These are phyloP conservation scores for Paradendryphiella salina DNA, from an alignment of 2,329 filamentous ascomycete genomes.

Conservation along the genomic window DNA sequence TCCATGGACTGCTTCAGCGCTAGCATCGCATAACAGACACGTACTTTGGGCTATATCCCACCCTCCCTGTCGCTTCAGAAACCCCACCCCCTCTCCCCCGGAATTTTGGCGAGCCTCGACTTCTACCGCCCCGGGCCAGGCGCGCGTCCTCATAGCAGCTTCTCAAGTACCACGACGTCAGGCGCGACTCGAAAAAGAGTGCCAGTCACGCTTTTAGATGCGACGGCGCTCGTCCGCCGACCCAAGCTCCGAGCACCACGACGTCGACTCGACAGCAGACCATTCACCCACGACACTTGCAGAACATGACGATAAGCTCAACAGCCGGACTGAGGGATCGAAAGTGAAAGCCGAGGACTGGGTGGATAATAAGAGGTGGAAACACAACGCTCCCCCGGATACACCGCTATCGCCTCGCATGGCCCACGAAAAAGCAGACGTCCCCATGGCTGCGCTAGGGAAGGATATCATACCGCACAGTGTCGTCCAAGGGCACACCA, in stretches of 20 bases:
- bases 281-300: constrained; percentile 6
- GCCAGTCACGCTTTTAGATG: constrained; percentile 12
- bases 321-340: constrained; percentile 11
- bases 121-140: not conserved
- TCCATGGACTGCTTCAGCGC: constrained; percentile 3
- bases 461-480: constrained; percentile 37
- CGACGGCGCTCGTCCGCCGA: constrained; percentile 10
- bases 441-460: constrained; percentile 22
- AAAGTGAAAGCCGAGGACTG: constrained; percentile 12
- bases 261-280: constrained; percentile 12
- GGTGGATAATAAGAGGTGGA: constrained; percentile 5
- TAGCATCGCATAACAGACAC: not conserved
- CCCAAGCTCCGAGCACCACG: constrained; percentile 12
- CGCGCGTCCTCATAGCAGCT: not conserved
- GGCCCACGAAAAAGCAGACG: constrained; percentile 22
- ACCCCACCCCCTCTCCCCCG: not conserved
- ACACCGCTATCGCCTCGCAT: constrained; percentile 9
- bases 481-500: constrained; percentile 26
- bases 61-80: constrained; percentile 14
- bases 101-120: constrained; percentile 7
- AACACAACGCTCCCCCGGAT: constrained; percentile 13
- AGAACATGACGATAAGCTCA: constrained; percentile 23
- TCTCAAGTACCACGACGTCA: not conserved
- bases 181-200: constrained; percentile 2
- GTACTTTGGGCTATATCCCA: not conserved